These are phyloP conservation scores for Pisolithus sp. DNA, from an alignment of 768 basidiomycete genomes.

Conservation along the genomic window DNA sequence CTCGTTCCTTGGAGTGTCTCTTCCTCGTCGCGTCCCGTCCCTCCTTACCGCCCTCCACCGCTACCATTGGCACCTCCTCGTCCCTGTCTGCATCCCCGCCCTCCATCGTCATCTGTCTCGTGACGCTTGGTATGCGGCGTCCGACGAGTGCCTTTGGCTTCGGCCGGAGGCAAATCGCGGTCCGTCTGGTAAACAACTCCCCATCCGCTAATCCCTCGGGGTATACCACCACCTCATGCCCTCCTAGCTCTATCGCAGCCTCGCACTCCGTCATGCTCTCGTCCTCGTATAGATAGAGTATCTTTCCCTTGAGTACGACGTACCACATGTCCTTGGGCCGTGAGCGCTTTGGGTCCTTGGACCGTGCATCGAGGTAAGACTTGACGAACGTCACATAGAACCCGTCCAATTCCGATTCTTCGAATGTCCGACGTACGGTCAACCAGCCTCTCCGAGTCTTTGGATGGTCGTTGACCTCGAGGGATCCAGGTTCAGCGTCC, in stretches of 20 bases:
- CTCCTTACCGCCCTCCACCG: slow-evolving; percentile 26
- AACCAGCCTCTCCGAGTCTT: slow-evolving; percentile 76
- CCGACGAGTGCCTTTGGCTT: slow-evolving; percentile 28
- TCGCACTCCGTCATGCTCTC: slow-evolving; percentile 87
- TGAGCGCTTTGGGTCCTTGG: slow-evolving; percentile 77
- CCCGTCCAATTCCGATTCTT: slow-evolving; percentile 54
- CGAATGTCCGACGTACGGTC: slow-evolving; percentile 73
- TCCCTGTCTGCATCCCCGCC: not conserved
- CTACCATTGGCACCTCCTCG: slow-evolving; percentile 34
- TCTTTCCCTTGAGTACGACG: slow-evolving; percentile 84
- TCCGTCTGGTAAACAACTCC: slow-evolving; percentile 86
- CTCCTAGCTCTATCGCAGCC: slow-evolving; percentile 80
- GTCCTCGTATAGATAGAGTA: slow-evolving; percentile 91
- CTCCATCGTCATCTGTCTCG: slow-evolving; percentile 22
- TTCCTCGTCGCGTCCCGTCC: slow-evolving; percentile 34
- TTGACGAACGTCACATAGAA: slow-evolving; percentile 77
- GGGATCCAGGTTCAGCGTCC: slow-evolving; percentile 19
- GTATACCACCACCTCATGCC: slow-evolving; percentile 70
- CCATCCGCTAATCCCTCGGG: slow-evolving; percentile 75
- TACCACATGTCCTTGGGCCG: slow-evolving; percentile 92
- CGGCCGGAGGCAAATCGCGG: slow-evolving; percentile 75
- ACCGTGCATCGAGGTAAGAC: slow-evolving; percentile 74
- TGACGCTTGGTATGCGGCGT: slow-evolving; percentile 41
- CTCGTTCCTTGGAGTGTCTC: slow-evolving; percentile 33
- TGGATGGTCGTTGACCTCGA: slow-evolving; percentile 49